Base-by-base conservation (phyloP, 2,329 filamentous ascomycete species). In the Hypoxylon sp. region DNA sequence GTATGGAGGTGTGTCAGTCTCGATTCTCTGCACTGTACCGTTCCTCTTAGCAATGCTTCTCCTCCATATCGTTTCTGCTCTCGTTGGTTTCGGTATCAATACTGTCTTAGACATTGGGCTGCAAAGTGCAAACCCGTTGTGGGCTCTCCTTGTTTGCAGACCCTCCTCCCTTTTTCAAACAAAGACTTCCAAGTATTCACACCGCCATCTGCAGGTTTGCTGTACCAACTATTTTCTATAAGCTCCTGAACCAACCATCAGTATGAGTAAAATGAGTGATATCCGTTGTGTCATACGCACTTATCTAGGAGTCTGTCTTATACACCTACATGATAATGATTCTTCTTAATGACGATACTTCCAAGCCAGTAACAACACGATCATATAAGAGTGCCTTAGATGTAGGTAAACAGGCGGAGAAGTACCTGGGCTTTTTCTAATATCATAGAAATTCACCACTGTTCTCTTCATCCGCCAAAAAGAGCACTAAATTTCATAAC, bases 181-280 rank as follows among this genome's bases (percentile, higher is more conserved):
- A 56, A 4, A 46, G 54, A 46, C 54, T 46, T 25, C 35, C 44
- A 56, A 10, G 17, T 33, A 46, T 11, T 30, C 14, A 56, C 54
- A 56, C 37, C 40, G 40, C 37, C 25, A 56, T 30, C 27, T 31
- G 30, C 37, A 31, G 30, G 37, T 56, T 56, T 56, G 54, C 54
- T 46, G 10, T 11, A 14, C 8, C 25, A 55, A 10, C 35, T 44
- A 44, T 44, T 44, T 22, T 14, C 14, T 17, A 44, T 42, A n/a
- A 13, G n/a, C 17, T 11, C 40, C 8, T 44, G 4, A 11, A 20
- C 8, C 17, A 40, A 14, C 17, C 8, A 13, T 11, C 11, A 13
- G 11, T 5, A 37, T 13, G 33, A 37, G 13, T 11, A 37, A 37
- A 10, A 33, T 33, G 6, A 33, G 11, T 37, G 5, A 27, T 27